These are phyloP conservation scores for Blastobotrys niveus DNA, from an alignment of 1,139 yeast species.

Conservation along the genomic window DNA sequence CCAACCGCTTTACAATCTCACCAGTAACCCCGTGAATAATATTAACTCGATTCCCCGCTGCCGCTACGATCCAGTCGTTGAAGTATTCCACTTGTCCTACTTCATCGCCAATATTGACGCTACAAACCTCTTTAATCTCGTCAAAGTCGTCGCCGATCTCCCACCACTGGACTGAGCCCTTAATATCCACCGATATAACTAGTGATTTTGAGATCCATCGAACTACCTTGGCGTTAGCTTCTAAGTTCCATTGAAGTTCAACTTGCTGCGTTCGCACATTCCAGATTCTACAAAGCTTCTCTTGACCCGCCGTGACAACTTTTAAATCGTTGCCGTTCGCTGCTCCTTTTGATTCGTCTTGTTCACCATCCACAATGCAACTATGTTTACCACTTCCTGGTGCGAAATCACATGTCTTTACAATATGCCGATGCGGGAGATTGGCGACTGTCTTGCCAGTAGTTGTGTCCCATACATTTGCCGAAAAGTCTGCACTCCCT, in stretches of 20 bases:
- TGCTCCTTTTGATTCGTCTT: too few relatives aligned
- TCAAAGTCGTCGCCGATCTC: slow-evolving; percentile 21
- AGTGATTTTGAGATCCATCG: slow-evolving; percentile 23
- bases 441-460: slow-evolving; percentile 27
- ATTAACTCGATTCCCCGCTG: slow-evolving; percentile 28
- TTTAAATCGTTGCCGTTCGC: slow-evolving; percentile 5
- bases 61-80: slow-evolving; percentile 25
- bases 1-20: slow-evolving; percentile 22
- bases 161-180: slow-evolving; percentile 33
- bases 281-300: slow-evolving; percentile 27
- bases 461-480: slow-evolving; percentile 33
- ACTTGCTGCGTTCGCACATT: slow-evolving; percentile 15
- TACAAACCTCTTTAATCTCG: slow-evolving; percentile 14
- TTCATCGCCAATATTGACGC: slow-evolving; percentile 23
- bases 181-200: slow-evolving; percentile 27
- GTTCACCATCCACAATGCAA: slow-evolving; percentile 4
- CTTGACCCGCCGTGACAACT: slow-evolving; percentile 29
- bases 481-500: slow-evolving; percentile 37
- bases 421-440: slow-evolving; percentile 34
- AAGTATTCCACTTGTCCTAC: slow-evolving; percentile 31
- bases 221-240: slow-evolving; percentile 18
- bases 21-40: slow-evolving; percentile 24
- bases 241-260: slow-evolving; percentile 22
- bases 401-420: slow-evolving; percentile 29
- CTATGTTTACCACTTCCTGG: slow-evolving; percentile 14